phyloP scores from a whole-genome alignment of 2,329 filamentous ascomycete genomes.

The Pyrenophora seminiperda region DNA sequence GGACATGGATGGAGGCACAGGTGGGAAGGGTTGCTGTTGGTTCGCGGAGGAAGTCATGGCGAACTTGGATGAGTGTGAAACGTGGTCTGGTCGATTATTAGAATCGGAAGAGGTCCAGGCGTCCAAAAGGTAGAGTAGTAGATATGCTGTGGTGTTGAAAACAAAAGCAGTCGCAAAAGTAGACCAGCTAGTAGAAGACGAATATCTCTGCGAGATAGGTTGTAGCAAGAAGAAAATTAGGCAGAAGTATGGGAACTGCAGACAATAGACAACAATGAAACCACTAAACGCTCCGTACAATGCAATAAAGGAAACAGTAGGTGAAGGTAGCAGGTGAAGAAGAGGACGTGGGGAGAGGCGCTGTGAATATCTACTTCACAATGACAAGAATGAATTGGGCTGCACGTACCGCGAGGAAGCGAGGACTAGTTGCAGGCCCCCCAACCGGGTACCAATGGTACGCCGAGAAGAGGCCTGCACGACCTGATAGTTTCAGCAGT shows the following conservation, averaged over 20 bases:
- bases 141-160: background rate
- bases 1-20: constrained; percentile 63
- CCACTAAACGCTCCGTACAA: constrained; percentile 43
- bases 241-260: constrained; percentile 15
- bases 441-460: constrained; percentile 45
- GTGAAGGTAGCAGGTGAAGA: constrained; percentile 30
- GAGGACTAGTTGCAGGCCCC: constrained; percentile 46
- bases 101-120: constrained; percentile 19
- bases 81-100: constrained; percentile 43
- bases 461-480: constrained; percentile 46
- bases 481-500: constrained; percentile 49
- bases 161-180: constrained; percentile 16
- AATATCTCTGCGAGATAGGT: constrained; percentile 42
- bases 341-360: constrained; percentile 16
- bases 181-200: constrained; percentile 25
- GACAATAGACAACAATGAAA: constrained; percentile 30
- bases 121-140: constrained; percentile 1
- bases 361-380: constrained; percentile 37
- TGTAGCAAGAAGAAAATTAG: constrained; percentile 24
- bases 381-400: constrained; percentile 33
- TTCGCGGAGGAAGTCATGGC: constrained; percentile 57
- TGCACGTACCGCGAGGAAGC: constrained; percentile 49
- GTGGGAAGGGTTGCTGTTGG: constrained; percentile 60
- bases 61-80: constrained; percentile 35
- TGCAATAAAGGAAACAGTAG: constrained; percentile 41